A percentile compares a stretch with the other conserved stretches of the same genome.
Conservation (phyloP, 2,329 filamentous ascomycete species). For the Pseudogymnoascus sp. region DNA sequence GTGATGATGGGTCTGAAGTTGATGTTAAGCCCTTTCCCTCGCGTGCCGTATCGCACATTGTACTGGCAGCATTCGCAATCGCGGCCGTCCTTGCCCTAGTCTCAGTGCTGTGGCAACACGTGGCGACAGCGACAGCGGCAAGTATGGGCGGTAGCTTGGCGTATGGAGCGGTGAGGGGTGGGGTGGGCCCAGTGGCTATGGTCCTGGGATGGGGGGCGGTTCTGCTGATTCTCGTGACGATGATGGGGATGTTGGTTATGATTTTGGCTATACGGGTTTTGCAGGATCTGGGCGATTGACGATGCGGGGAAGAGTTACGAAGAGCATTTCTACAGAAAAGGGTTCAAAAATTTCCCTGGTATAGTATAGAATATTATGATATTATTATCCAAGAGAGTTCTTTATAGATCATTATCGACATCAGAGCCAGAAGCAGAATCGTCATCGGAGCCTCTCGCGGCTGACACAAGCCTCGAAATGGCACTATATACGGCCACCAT, state of each 20-base stretch:
- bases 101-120: slow-evolving; percentile 84
- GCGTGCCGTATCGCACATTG: slow-evolving; percentile 82
- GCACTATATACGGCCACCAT: neutral
- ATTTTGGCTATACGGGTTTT: slow-evolving; percentile 85
- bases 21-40: slow-evolving; percentile 93
- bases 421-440: neutral
- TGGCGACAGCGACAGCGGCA: slow-evolving; percentile 87
- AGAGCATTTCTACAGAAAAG: neutral
- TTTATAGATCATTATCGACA: too few relatives aligned
- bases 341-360: neutral
- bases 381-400: neutral
- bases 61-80: slow-evolving; percentile 84
- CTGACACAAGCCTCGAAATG: neutral
- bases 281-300: slow-evolving; percentile 30
- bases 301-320: neutral
- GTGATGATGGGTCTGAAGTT: slow-evolving; percentile 71
- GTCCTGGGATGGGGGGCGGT: slow-evolving; percentile 97
- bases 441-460: neutral
- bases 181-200: slow-evolving; percentile 92
- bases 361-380: neutral
- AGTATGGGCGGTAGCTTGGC: slow-evolving; percentile 89
- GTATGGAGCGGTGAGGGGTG: slow-evolving; percentile 78
- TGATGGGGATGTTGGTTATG: slow-evolving; percentile 90
- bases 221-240: slow-evolving; percentile 84
- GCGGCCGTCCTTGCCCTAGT: slow-evolving; percentile 62